phyloP scores from a whole-genome alignment of 2,329 filamentous ascomycete species.

The Cercospora canescens region DNA sequence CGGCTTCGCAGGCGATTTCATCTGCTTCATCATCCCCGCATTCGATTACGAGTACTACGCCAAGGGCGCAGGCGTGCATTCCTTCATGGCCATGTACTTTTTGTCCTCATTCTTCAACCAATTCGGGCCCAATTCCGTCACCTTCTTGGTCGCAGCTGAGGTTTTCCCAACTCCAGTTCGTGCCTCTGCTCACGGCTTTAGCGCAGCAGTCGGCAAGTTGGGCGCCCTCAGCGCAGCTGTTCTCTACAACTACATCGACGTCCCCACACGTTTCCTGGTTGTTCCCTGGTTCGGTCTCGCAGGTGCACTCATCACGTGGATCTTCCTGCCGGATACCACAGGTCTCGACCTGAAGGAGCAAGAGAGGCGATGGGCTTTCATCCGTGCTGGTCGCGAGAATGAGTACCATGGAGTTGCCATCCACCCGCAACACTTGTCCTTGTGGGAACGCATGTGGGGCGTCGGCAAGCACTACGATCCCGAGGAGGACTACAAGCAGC shows the following conservation, averaged over 20 bases:
- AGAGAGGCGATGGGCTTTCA: slow-evolving; percentile 88
- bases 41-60: slow-evolving; percentile 88
- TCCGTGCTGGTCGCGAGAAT: slow-evolving; percentile 71
- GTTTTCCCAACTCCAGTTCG: slow-evolving; percentile 95
- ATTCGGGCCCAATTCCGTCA: slow-evolving; percentile 94
- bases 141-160: slow-evolving; percentile 93
- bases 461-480: slow-evolving; percentile 81
- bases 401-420: slow-evolving; percentile 95
- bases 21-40: slow-evolving; percentile 88
- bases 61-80: slow-evolving; percentile 66
- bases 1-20: slow-evolving; percentile 89
- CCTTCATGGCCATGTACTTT: slow-evolving; percentile 99
- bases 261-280: slow-evolving; percentile 81
- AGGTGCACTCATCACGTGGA: slow-evolving; percentile 76
- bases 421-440: slow-evolving; percentile 81
- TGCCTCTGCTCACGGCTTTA: slow-evolving; percentile 90
- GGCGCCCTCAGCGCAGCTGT: slow-evolving; percentile 85
- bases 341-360: slow-evolving; percentile 96
- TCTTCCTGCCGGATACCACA: slow-evolving; percentile 96
- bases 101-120: slow-evolving; percentile 98
- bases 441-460: slow-evolving; percentile 82
- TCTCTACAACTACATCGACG: slow-evolving; percentile 92
- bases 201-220: slow-evolving; percentile 85
- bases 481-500: slow-evolving; percentile 76
- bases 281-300: slow-evolving; percentile 93